phyloP scores from a whole-genome alignment of 768 basidiomycete genomes.

The Pulveroboletus sp. region DNA sequence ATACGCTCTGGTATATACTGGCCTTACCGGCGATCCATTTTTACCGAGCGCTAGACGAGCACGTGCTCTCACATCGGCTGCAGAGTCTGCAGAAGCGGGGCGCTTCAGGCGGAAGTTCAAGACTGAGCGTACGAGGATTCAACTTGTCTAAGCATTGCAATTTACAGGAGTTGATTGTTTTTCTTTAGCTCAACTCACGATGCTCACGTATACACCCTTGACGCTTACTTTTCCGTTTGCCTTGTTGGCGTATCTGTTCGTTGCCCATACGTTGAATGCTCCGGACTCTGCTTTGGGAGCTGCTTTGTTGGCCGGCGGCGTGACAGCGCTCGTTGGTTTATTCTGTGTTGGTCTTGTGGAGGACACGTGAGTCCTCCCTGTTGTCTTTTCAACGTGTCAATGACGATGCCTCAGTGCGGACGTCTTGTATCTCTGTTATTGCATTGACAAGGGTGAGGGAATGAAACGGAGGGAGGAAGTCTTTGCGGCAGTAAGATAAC shows the following conservation, averaged over 20 bases:
- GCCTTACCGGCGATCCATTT: constrained; percentile 71
- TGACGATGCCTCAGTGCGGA: constrained; percentile 43
- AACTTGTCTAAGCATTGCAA: neutral
- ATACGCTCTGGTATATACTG: constrained; percentile 68
- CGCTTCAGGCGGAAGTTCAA: constrained; percentile 46
- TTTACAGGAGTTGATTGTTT: neutral
- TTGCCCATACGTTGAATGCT: constrained; percentile 71
- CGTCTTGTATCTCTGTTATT: constrained; percentile 62
- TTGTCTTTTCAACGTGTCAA: neutral
- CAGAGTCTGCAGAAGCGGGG: constrained; percentile 42
- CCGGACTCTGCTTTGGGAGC: constrained; percentile 73
- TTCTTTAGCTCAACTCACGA: constrained; percentile 52
- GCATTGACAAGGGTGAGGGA: constrained; percentile 55
- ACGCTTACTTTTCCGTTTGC: constrained; percentile 81
- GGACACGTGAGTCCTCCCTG: constrained; percentile 51
- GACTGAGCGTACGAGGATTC: constrained; percentile 49
- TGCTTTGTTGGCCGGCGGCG: constrained; percentile 69
- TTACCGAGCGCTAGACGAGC: constrained; percentile 53
- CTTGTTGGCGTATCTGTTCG: constrained; percentile 78
- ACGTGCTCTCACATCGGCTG: constrained; percentile 50
- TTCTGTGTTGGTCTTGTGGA: constrained; percentile 80
- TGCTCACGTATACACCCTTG: constrained; percentile 68
- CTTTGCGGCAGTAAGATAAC: constrained; percentile 46
- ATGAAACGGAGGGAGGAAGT: constrained; percentile 49
- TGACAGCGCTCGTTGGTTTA: constrained; percentile 75